These are phyloP conservation scores for Heterobasidion parviporum DNA, from an alignment of 1,284 basidiomycete species.

Conservation along the genomic window DNA sequence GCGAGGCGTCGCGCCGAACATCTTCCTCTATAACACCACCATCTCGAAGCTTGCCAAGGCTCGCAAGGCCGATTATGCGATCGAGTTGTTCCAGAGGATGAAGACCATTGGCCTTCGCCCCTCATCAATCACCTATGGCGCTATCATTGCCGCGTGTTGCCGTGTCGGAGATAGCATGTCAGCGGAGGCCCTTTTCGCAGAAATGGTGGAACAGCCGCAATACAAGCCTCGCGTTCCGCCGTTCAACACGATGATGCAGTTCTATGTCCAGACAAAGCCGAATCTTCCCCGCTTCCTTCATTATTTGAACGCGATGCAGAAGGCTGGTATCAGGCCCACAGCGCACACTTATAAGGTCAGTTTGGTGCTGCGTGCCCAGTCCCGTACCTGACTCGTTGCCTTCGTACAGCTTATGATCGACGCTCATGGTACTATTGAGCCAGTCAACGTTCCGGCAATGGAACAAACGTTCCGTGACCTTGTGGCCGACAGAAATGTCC, in stretches of 20 bases:
- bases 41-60: conserved; percentile 93
- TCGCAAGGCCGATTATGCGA: conserved; percentile 81
- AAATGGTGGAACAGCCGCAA: conserved; percentile 71
- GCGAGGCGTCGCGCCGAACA: conserved; percentile 67
- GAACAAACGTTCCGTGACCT: conserved; percentile 66
- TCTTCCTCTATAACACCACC: conserved; percentile 92
- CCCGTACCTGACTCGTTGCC: background rate
- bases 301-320: conserved; percentile 70
- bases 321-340: conserved; percentile 63
- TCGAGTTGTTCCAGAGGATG: conserved; percentile 83
- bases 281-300: conserved; percentile 71
- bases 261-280: conserved; percentile 87
- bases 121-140: conserved; percentile 90
- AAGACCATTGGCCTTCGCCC: conserved; percentile 62
- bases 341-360: conserved; percentile 90
- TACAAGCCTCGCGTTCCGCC: conserved; percentile 91
- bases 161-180: conserved; percentile 85
- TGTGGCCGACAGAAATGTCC: conserved; percentile 38
- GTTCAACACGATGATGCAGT: conserved; percentile 98
- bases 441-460: conserved; percentile 74
- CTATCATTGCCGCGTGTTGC: conserved; percentile 91
- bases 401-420: conserved; percentile 75
- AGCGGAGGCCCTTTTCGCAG: conserved; percentile 78
- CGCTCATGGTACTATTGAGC: conserved; percentile 82
- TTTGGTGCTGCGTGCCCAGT: conserved; percentile 1